Evolutionary conservation across 176 grass and related monocot species (phyloP).

Genomic region (Ensete glaucum): DNA sequence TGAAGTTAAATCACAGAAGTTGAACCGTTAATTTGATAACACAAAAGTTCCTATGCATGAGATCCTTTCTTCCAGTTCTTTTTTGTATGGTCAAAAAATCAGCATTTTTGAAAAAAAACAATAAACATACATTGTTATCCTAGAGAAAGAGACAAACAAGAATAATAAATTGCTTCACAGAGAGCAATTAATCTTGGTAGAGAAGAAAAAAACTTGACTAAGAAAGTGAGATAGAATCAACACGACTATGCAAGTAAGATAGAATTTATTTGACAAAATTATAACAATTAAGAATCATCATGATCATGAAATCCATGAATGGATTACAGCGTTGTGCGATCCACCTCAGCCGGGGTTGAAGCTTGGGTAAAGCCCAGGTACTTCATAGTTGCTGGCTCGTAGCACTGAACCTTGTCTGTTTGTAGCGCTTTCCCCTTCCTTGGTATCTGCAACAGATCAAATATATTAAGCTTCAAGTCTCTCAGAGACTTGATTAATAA

Average conservation of each 20-base stretch:
- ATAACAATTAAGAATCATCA: not conserved
- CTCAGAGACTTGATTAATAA: not conserved
- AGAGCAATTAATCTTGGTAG: not conserved
- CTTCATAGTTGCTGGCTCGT: conserved; percentile 97
- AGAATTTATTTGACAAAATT: not conserved
- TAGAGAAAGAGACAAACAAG: not conserved
- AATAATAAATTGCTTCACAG: not conserved
- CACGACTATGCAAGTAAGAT: no score
- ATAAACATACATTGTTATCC: not conserved
- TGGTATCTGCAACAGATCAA: conserved; percentile 51
- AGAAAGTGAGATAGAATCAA: not conserved
- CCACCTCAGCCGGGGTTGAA: conserved; percentile 75
- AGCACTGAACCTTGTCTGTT: conserved; percentile 75
- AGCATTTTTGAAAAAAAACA: not conserved
- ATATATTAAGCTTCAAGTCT: not conserved
- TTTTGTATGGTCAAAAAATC: not conserved
- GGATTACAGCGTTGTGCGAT: not conserved
- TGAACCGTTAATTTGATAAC: not conserved
- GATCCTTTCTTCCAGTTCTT: not conserved
- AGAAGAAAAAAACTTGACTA: not conserved
- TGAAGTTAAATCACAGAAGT: not conserved
- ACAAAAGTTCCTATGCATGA: no score
- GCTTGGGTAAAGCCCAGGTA: conserved; percentile 77
- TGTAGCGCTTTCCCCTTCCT: conserved; percentile 59
- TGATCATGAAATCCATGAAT: conserved; percentile 2